Percentiles rank a stretch among this genome's conserved stretches.
Evolutionary conservation across 2,329 filamentous ascomycete species (phyloP).

Genomic region (Verticillium zaregamsianum): DNA sequence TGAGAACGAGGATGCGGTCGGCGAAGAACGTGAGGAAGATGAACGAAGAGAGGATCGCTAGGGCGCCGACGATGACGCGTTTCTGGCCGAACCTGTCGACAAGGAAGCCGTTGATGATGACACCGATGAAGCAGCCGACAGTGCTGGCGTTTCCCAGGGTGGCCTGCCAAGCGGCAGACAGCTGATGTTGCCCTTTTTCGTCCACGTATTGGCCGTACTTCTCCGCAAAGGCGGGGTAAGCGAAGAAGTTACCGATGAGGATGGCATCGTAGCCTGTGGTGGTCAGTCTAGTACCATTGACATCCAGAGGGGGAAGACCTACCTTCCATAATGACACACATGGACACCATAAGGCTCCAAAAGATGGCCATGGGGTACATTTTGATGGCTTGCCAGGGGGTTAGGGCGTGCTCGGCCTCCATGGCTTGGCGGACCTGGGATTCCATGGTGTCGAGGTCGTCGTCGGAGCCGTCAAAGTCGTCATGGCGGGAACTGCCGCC

Average conservation of each 20-base stretch:
- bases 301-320: not conserved
- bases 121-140: slow-evolving; percentile 41
- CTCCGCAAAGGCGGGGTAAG: slow-evolving; percentile 22
- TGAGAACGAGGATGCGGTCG: slow-evolving; percentile 24
- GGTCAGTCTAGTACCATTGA: not conserved
- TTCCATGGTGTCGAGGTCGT: not conserved
- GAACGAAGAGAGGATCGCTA: slow-evolving; percentile 28
- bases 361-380: slow-evolving; percentile 20
- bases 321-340: slow-evolving; percentile 26
- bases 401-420: slow-evolving; percentile 9
- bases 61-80: slow-evolving; percentile 33
- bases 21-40: slow-evolving; percentile 40
- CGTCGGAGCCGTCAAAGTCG: not conserved
- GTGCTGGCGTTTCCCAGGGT: slow-evolving; percentile 35
- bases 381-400: slow-evolving; percentile 10
- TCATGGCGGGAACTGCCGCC: not conserved
- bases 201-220: slow-evolving; percentile 22
- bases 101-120: slow-evolving; percentile 36
- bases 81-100: slow-evolving; percentile 34
- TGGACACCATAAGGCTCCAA: slow-evolving; percentile 19
- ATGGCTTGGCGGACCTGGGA: slow-evolving; percentile 6
- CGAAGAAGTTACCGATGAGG: slow-evolving; percentile 19
- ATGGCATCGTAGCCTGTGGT: slow-evolving; percentile 9
- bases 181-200: slow-evolving; percentile 22
- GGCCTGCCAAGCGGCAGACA: slow-evolving; percentile 42